phyloP scores from a whole-genome alignment of 2,329 filamentous ascomycete species.

The Metarhizium robertsii region DNA sequence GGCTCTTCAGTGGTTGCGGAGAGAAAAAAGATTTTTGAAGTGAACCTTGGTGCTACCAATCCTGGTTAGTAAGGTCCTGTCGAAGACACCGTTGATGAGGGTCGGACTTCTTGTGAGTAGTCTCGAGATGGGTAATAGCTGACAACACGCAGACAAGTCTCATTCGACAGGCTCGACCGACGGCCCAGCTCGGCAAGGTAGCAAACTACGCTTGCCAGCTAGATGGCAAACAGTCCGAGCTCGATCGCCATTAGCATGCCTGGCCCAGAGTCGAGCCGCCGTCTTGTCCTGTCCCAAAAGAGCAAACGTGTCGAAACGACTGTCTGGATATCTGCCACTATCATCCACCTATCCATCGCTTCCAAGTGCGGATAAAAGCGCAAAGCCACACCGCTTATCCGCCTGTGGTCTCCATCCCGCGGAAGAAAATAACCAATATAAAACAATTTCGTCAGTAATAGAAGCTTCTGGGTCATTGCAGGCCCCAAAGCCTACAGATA shows the following conservation, averaged over 20 bases:
- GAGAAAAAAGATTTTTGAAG: conserved; percentile 14
- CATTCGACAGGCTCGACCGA: background rate
- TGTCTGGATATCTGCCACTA: conserved; percentile 6
- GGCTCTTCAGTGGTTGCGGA: conserved; percentile 14
- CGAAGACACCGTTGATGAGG: background rate
- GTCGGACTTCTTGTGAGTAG: background rate
- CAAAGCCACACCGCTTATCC: conserved; percentile 1
- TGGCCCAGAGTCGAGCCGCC: conserved; percentile 5
- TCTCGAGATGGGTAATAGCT: background rate
- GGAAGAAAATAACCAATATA: background rate
- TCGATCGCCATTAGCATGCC: conserved; percentile 3
- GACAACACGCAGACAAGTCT: background rate
- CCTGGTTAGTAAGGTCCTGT: background rate
- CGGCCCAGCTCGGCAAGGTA: background rate
- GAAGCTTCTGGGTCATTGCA: background rate
- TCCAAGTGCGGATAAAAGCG: background rate
- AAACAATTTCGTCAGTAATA: background rate
- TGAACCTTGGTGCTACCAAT: background rate
- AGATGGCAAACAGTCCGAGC: background rate
- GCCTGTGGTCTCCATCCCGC: background rate
- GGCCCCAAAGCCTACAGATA: background rate
- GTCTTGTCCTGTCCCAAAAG: conserved; percentile 4
- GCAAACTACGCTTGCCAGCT: background rate
- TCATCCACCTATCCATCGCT: conserved; percentile 6
- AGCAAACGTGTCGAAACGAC: conserved; percentile 1